phyloP scores from a whole-genome alignment of 164 flowering plant genomes.

The Cinnamomum chago region DNA sequence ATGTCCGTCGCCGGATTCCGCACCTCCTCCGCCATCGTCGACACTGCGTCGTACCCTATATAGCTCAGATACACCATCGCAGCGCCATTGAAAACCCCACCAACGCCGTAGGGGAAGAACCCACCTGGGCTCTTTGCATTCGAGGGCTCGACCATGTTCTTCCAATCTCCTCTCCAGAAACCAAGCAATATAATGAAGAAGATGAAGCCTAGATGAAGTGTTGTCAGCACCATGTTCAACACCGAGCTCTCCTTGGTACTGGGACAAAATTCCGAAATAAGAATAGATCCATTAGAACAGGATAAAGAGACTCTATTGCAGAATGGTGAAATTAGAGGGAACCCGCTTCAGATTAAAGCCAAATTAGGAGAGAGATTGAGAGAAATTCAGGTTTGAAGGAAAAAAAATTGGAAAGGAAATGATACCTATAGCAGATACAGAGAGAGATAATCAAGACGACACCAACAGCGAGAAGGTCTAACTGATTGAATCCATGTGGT shows the following conservation, averaged over 20 bases:
- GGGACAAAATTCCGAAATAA: background rate
- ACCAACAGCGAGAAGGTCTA: slow-evolving; percentile 58
- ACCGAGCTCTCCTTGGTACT: slow-evolving; percentile 87
- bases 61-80: slow-evolving; percentile 86
- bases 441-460: slow-evolving; percentile 45
- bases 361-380: background rate
- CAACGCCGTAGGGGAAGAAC: slow-evolving; percentile 61
- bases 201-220: slow-evolving; percentile 66
- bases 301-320: too few relatives aligned
- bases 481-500: slow-evolving; percentile 52
- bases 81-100: slow-evolving; percentile 80
- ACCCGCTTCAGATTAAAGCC: background rate
- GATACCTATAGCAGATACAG: slow-evolving; percentile 63
- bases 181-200: slow-evolving; percentile 66
- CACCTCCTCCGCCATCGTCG: slow-evolving; percentile 96
- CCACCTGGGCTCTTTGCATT: slow-evolving; percentile 50
- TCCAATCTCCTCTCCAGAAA: slow-evolving; percentile 59
- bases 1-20: slow-evolving; percentile 59
- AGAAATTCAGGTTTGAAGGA: background rate
- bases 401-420: background rate
- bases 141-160: slow-evolving; percentile 52
- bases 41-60: slow-evolving; percentile 95
- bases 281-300: too few relatives aligned
- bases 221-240: slow-evolving; percentile 72
- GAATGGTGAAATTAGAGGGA: background rate